phyloP scores from a whole-genome alignment of 805 yeast genomes.

The Suhomyces emberorum region DNA sequence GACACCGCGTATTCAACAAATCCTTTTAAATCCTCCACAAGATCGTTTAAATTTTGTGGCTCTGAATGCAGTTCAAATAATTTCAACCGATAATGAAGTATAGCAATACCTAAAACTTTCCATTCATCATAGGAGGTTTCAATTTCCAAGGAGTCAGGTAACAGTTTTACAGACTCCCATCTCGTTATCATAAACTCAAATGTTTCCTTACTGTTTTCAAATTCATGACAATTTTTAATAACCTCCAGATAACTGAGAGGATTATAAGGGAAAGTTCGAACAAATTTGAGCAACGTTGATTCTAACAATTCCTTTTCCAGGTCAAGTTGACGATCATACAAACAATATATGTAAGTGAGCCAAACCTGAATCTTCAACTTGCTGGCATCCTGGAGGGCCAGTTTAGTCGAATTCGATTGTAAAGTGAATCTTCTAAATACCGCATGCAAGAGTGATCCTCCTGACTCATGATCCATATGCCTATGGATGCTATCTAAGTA shows the following conservation, averaged over 20 bases:
- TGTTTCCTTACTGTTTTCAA: slow-evolving; percentile 9
- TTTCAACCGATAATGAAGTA: slow-evolving; percentile 13
- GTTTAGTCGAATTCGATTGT: slow-evolving; percentile 24
- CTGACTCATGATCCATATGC: not conserved
- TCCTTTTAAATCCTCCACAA: slow-evolving; percentile 17
- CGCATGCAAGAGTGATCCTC: not conserved
- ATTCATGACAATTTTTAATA: slow-evolving; percentile 15
- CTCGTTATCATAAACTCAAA: slow-evolving; percentile 9
- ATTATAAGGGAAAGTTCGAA: slow-evolving; percentile 22
- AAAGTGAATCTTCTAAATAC: slow-evolving; percentile 20
- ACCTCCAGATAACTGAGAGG: slow-evolving; percentile 26
- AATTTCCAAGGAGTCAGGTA: not conserved
- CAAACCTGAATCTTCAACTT: slow-evolving; percentile 16
- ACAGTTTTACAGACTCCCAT: not conserved
- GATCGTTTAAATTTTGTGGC: slow-evolving; percentile 7
- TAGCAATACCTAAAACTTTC: slow-evolving; percentile 28
- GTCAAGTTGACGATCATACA: slow-evolving; percentile 17
- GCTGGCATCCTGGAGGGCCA: not conserved
- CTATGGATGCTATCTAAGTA: slow-evolving; percentile 29
- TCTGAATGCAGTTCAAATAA: not conserved
- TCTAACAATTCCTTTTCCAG: slow-evolving; percentile 5
- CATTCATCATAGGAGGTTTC: slow-evolving; percentile 25
- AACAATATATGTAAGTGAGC: slow-evolving; percentile 24
- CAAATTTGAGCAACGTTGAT: slow-evolving; percentile 16
- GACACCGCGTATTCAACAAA: slow-evolving; percentile 25